Evolutionary conservation across 2,329 filamentous ascomycete genomes (phyloP).

Genomic region (Emergomyces africanus): DNA sequence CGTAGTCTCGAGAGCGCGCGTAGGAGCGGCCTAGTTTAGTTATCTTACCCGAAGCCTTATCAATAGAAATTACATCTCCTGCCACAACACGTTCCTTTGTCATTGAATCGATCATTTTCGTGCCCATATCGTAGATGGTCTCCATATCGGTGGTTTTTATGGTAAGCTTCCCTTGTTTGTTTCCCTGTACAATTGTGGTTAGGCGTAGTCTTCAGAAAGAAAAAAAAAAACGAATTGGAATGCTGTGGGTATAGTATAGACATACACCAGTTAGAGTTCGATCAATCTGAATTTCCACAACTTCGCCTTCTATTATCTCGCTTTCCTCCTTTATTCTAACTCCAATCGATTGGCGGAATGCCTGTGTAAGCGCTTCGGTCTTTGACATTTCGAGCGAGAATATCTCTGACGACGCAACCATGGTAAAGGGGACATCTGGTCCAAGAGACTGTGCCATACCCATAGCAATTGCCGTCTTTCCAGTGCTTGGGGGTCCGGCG

Average conservation of each 20-base stretch:
- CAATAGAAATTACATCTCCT: constrained; percentile 94
- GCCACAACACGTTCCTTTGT: constrained; percentile 99
- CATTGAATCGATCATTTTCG: constrained; percentile 99
- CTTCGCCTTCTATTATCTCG: constrained; percentile 97
- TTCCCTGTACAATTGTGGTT: constrained; percentile 40
- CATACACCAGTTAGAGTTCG: constrained; percentile 76
- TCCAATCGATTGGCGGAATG: constrained; percentile 97
- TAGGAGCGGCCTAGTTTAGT: constrained; percentile 93
- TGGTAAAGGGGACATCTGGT: constrained; percentile 89
- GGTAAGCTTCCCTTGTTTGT: constrained; percentile 97
- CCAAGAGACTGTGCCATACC: constrained; percentile 96
- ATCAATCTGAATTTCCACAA: constrained; percentile 97
- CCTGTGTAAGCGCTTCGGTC: constrained; percentile 93
- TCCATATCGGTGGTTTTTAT: constrained; percentile 99
- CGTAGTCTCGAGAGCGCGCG: constrained; percentile 90
- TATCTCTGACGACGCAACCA: constrained; percentile 90
- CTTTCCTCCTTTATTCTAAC: constrained; percentile 98
- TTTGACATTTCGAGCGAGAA: constrained; percentile 99
- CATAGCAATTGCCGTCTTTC: constrained; percentile 98
- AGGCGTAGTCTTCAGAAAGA: background rate
- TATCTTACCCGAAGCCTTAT: constrained; percentile 97
- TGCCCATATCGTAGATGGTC: constrained; percentile 98
- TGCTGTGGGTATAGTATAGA: background rate
- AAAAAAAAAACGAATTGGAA: too few relatives aligned
- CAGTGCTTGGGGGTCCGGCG: constrained; percentile 88